Base-by-base conservation (phyloP, 305 asterid species). In the Fraxinus dipetala region DNA sequence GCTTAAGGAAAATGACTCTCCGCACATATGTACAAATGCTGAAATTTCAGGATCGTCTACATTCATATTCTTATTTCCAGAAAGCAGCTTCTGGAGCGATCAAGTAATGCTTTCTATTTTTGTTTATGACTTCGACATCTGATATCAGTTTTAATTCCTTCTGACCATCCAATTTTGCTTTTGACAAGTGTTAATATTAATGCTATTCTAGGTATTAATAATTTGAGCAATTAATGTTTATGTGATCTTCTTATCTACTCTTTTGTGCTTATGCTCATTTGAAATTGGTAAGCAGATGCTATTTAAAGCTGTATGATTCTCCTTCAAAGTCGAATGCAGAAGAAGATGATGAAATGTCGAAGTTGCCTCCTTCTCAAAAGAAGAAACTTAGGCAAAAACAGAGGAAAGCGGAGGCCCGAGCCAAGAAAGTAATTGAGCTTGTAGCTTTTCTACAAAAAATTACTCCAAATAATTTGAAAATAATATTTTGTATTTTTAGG, bases 361-460 rank as follows among this genome's bases (percentile, higher is more conserved):
- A 92, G 89, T 81, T 96, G 90, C 90, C 93, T 61, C 88, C 98
- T 78, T 90, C 98, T 77, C 99, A 96, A 91, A 95, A 94, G 85
- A 96, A 92, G 93, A 96, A 95, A 88, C 86, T 96, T 88, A 91
- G 91, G 89, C 98, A 96, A 87, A 96, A 91, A 83, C 97, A 92
- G 88, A 92, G 97, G 89, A 96, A 95, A 87, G 98, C 99, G 26
- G 98, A 95, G 86, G 98, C 98, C 70, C 95, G 97, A 81, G 98
- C 98, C 83, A 96, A 96, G 89, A 95, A 95, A 87, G 98, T 95
- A 91, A 84, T 56, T 18, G 24, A 56, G 20, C 78, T 78, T 78
- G 81, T 80, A 59, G 86, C 75, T 80, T 83, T 67, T 75, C 51
- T 70, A 35, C 48, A 18, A 76, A 51, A 69, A 38, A 22, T 81